Evolutionary conservation across 2,329 filamentous ascomycete genomes (phyloP).

Genomic region (Monilinia aucupariae): DNA sequence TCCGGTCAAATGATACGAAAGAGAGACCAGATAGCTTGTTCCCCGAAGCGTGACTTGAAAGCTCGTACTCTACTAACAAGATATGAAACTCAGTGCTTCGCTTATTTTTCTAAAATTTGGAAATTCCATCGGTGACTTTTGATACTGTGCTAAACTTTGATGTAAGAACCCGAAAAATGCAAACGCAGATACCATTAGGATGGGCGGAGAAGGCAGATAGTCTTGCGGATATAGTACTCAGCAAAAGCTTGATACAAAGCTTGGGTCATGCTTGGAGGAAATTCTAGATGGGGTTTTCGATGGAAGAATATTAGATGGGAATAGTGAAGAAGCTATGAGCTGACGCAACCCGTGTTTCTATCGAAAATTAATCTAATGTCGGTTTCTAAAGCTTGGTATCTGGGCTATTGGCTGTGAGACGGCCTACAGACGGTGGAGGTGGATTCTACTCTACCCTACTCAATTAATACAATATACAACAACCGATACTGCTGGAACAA

Average conservation of each 20-base stretch:
- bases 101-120: background rate
- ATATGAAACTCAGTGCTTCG: background rate
- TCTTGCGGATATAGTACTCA: background rate
- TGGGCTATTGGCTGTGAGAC: background rate
- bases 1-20: no score
- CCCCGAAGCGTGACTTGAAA: background rate
- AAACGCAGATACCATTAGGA: background rate
- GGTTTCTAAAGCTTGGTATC: background rate
- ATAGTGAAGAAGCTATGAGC: background rate
- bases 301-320: background rate
- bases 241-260: background rate
- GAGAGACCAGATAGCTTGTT: no score
- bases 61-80: background rate
- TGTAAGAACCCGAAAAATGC: background rate
- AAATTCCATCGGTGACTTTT: background rate
- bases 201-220: background rate
- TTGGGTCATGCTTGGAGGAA: background rate
- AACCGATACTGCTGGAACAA: background rate
- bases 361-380: background rate
- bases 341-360: background rate
- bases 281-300: background rate
- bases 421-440: background rate
- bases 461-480: background rate
- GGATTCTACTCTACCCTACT: background rate
- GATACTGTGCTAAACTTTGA: background rate